A percentile compares a stretch with the other conserved stretches of the same genome.
phyloP scores from a whole-genome alignment of 495 filamentous ascomycete genomes.

The Aspergillus leporis region DNA sequence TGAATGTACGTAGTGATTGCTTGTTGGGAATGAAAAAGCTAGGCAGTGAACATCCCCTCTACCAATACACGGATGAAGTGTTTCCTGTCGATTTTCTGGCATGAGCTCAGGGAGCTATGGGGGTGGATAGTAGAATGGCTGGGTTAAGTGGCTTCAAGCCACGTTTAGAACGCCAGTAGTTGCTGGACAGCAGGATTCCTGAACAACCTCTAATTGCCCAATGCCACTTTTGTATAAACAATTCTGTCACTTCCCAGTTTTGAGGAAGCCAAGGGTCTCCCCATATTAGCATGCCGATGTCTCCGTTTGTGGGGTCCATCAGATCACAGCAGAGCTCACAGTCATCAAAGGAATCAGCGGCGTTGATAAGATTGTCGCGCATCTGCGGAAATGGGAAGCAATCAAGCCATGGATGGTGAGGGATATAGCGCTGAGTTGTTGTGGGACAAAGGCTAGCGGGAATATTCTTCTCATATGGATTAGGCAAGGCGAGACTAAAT shows the following conservation, averaged over 20 bases:
- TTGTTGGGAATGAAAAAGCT: too few species aligned
- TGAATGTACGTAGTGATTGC: too few species aligned
- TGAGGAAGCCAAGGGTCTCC: slow-evolving; percentile 13
- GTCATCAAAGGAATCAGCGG: slow-evolving; percentile 15
- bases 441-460: slow-evolving; percentile 12
- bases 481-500: too few species aligned
- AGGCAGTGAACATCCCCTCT: too few species aligned
- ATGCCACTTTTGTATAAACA: slow-evolving; percentile 12
- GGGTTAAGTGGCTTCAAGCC: slow-evolving; percentile 11
- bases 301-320: slow-evolving; percentile 12
- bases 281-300: slow-evolving; percentile 15
- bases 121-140: too few species aligned
- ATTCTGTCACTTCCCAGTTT: slow-evolving; percentile 13
- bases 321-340: slow-evolving; percentile 15
- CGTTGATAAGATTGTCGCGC: slow-evolving; percentile 18
- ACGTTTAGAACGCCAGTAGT: slow-evolving; percentile 12
- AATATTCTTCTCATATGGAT: neutral
- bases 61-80: too few species aligned
- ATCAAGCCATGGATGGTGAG: slow-evolving; percentile 20
- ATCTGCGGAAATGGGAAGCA: slow-evolving; percentile 19
- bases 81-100: too few species aligned
- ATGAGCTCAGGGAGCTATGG: too few species aligned
- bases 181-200: slow-evolving; percentile 8
- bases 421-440: slow-evolving; percentile 1
- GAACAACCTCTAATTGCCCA: slow-evolving; percentile 13